Conservation (phyloP, 495 filamentous ascomycete species). For the Penicillium parvum region DNA sequence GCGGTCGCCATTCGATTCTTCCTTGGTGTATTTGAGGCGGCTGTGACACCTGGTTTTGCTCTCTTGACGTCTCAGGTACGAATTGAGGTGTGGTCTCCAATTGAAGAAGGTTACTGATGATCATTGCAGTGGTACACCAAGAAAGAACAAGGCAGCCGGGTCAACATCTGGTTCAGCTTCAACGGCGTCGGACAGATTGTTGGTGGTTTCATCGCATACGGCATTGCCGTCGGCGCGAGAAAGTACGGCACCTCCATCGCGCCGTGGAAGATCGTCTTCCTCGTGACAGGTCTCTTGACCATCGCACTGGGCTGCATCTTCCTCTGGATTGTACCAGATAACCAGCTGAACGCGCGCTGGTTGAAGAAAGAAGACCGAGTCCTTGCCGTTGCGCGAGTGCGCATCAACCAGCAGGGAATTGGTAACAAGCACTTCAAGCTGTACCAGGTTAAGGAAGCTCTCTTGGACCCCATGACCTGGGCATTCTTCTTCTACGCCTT, state of each 20-base stretch:
- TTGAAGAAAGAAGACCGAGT: slow-evolving; percentile 57
- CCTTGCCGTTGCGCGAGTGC: slow-evolving; percentile 57
- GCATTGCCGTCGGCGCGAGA: slow-evolving; percentile 55
- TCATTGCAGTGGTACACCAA: slow-evolving; percentile 55
- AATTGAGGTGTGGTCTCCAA: not conserved
- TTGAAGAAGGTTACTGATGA: not conserved
- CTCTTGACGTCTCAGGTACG: slow-evolving; percentile 53
- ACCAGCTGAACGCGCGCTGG: slow-evolving; percentile 64
- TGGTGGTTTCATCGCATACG: slow-evolving; percentile 60
- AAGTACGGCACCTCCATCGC: slow-evolving; percentile 51
- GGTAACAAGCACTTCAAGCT: slow-evolving; percentile 66
- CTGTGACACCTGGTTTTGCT: slow-evolving; percentile 60
- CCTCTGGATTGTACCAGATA: slow-evolving; percentile 63
- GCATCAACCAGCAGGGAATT: slow-evolving; percentile 62
- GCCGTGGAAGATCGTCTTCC: slow-evolving; percentile 66
- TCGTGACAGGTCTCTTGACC: slow-evolving; percentile 61
- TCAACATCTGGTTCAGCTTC: slow-evolving; percentile 61
- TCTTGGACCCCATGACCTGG: slow-evolving; percentile 59
- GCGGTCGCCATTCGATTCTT: slow-evolving; percentile 57
- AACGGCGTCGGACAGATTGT: slow-evolving; percentile 59
- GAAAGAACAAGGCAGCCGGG: slow-evolving; percentile 52
- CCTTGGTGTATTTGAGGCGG: slow-evolving; percentile 57
- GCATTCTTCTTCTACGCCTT: slow-evolving; percentile 61
- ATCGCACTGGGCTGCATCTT: slow-evolving; percentile 53
- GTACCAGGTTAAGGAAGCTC: slow-evolving; percentile 57